Evolutionary conservation across 2,329 filamentous ascomycete species (phyloP).

Genomic region (Ceratocystis cubensis): DNA sequence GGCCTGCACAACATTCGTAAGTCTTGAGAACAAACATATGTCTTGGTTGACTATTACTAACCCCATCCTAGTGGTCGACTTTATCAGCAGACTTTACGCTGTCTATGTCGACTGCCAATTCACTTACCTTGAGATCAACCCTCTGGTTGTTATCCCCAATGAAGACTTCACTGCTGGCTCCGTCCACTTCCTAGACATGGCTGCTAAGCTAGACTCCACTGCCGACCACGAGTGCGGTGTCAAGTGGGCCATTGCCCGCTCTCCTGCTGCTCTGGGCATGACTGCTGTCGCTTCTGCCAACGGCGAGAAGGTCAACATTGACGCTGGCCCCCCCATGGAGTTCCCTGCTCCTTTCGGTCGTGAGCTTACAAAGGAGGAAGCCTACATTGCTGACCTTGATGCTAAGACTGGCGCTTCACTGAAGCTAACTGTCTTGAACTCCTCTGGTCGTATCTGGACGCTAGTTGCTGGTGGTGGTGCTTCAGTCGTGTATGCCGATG

Average conservation of each 20-base stretch:
- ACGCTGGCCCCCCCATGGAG: slow-evolving; percentile 95
- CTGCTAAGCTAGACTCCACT: slow-evolving; percentile 97
- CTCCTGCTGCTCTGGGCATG: slow-evolving; percentile 75
- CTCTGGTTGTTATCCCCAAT: slow-evolving; percentile 94
- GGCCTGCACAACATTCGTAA: slow-evolving; percentile 80
- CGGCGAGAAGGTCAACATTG: slow-evolving; percentile 72
- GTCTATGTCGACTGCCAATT: slow-evolving; percentile 99
- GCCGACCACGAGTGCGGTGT: slow-evolving; percentile 98
- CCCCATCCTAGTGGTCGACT: slow-evolving; percentile 61
- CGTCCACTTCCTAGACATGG: slow-evolving; percentile 95
- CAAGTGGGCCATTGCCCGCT: slow-evolving; percentile 96
- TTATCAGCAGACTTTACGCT: slow-evolving; percentile 94
- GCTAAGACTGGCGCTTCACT: slow-evolving; percentile 98
- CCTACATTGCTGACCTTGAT: slow-evolving; percentile 96
- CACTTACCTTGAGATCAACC: slow-evolving; percentile 99
- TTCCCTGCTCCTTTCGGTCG: slow-evolving; percentile 98
- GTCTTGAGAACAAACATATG: background rate
- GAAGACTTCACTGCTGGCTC: slow-evolving; percentile 80
- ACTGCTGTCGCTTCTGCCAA: slow-evolving; percentile 50
- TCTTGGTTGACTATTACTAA: background rate
- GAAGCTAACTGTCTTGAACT: slow-evolving; percentile 93
- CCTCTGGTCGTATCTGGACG: slow-evolving; percentile 88
- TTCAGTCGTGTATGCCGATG: slow-evolving; percentile 96
- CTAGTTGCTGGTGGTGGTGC: slow-evolving; percentile 98
- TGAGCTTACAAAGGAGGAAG: slow-evolving; percentile 97